phyloP scores from a whole-genome alignment of 768 basidiomycete species.

The Mycena olivaceomarginata region DNA sequence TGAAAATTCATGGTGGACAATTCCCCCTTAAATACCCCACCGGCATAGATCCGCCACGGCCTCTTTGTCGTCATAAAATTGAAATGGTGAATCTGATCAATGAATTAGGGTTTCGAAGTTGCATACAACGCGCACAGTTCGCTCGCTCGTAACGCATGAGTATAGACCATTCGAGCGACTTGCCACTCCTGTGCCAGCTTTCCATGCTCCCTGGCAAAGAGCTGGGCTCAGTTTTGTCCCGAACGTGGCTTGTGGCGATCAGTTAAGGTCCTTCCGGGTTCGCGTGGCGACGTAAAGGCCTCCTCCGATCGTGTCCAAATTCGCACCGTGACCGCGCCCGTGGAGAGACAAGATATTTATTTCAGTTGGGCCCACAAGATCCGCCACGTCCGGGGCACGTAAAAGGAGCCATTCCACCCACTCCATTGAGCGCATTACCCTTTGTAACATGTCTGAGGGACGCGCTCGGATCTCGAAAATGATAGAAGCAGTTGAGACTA shows the following conservation, averaged over 20 bases:
- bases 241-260: background rate
- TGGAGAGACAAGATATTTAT: background rate
- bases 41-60: conserved; percentile 34
- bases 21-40: conserved; percentile 25
- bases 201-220: too few relatives aligned
- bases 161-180: background rate
- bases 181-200: background rate
- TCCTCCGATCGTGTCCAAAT: background rate
- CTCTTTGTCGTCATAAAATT: background rate
- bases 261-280: conserved; percentile 4
- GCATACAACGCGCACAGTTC: conserved; percentile 14
- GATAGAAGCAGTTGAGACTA: background rate
- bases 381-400: background rate
- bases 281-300: background rate
- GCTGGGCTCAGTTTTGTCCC: background rate
- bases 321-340: background rate
- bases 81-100: background rate
- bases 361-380: background rate
- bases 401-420: background rate
- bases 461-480: background rate
- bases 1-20: background rate
- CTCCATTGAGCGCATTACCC: background rate
- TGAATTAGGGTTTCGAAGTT: conserved; percentile 19
- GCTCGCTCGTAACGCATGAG: background rate
- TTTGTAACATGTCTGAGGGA: background rate